These are phyloP conservation scores for Saccharomycopsis javanensis DNA, from an alignment of 805 yeast species.

Conservation along the genomic window DNA sequence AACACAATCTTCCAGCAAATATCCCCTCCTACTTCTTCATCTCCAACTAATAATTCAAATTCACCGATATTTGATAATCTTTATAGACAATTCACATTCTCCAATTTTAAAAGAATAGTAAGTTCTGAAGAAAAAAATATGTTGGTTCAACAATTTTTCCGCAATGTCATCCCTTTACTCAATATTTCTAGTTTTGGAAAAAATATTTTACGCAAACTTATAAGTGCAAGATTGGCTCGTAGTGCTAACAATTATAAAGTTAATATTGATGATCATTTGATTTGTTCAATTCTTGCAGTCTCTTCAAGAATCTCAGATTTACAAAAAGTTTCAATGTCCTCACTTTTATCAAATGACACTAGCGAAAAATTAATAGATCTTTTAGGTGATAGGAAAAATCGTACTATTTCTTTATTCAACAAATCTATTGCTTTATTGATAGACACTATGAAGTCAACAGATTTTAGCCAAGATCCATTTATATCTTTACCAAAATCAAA, in stretches of 20 bases:
- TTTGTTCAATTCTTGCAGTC: conserved; percentile 9
- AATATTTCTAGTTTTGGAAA: background rate
- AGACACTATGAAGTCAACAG: background rate
- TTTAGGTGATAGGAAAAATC: background rate
- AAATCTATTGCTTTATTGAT: conserved; percentile 9
- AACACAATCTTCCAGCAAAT: background rate
- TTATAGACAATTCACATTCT: background rate
- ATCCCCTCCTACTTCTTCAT: background rate
- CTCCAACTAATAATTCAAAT: background rate
- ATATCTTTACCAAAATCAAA: background rate
- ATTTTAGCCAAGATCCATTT: background rate
- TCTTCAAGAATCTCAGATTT: conserved; percentile 7
- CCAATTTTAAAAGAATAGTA: background rate
- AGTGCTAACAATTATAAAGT: background rate
- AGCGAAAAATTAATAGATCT: background rate
- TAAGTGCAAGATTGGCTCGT: background rate
- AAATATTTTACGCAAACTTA: background rate
- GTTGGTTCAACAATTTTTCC: conserved; percentile 8
- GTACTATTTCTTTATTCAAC: conserved; percentile 5
- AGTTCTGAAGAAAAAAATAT: conserved; percentile 3
- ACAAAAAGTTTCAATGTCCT: background rate
- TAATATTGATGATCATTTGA: conserved; percentile 1
- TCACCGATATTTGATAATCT: background rate
- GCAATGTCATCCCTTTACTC: conserved; percentile 11
- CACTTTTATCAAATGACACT: background rate